Evolutionary conservation across 106 monocot genomes (phyloP), one percentile per base, ranked within the genome.

Genomic region (Allium fistulosum): DNA sequence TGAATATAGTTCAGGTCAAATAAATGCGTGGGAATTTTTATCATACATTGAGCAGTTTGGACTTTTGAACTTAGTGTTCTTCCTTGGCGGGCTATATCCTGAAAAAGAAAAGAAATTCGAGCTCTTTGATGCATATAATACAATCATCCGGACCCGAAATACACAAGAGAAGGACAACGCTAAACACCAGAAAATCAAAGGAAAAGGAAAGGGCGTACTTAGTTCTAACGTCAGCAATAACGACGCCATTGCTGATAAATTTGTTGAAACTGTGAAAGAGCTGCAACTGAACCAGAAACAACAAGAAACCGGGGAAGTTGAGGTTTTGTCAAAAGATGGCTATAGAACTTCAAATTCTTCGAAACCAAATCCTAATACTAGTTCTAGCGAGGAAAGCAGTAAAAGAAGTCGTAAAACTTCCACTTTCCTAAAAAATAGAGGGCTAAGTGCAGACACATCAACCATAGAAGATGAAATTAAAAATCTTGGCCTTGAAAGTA

Each of bases 21-120:
- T 92, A 10, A 76, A 78, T 52, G 75, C 92, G 10, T 69, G 51
- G 57, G 95, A 88, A 72, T 96, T 88, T 64, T 77, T 96, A 66
- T 86, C 84, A 11, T 96, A 86, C 75, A 86, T 96, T 11, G 79
- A 89, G 78, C 96, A 96, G 76, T 92, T 96, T 82, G 88, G 91
- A 16, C 78, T 96, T 50, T 74, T 71, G 11, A 85, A 92, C 80
- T 84, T 96, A 53, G 75, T 88, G 80, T 75, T 72, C 57, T 91
- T 92, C 22, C 84, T 96, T 70, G 96, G 92, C 12, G 58, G 80
- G 62, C 86, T 96, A 8, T 91, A 82, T 59, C 96, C 96, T 66
- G 92, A 96, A 77, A 37, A 69, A 52, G 72, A 78, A 66, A 96
- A 92, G 58, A 83, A 89, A 78, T 78, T 72, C 59, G 92, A 96